Evolutionary conservation across 352 stramenopile species (phyloP).

Genomic region (Phytophthora ohioensis): DNA sequence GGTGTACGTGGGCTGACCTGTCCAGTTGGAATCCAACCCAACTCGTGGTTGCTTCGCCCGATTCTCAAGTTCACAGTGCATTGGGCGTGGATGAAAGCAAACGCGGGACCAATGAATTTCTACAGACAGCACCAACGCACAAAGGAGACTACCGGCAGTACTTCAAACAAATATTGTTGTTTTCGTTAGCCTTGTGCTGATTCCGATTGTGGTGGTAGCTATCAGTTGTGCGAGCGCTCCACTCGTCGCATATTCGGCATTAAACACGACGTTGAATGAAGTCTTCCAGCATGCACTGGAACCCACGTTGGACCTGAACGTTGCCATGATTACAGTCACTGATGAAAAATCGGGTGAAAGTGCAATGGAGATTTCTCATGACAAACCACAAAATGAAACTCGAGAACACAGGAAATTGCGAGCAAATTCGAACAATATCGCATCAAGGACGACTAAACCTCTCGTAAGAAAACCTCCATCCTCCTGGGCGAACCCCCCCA

Average conservation of each 20-base stretch:
- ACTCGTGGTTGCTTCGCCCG: background rate
- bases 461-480: background rate
- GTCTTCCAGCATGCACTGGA: conserved; percentile 7
- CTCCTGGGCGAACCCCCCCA: background rate
- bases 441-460: too few species aligned
- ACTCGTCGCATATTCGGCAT: conserved; percentile 17
- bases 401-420: background rate
- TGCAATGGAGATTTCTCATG: too few species aligned
- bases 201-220: conserved; percentile 7
- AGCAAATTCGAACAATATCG: background rate
- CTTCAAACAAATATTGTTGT: background rate
- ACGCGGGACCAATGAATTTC: background rate
- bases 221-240: conserved; percentile 14
- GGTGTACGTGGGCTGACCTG: conserved; percentile 8
- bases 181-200: conserved; percentile 8
- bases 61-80: background rate
- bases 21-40: conserved; percentile 21
- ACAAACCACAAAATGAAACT: too few species aligned
- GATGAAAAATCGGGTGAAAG: too few species aligned
- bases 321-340: too few species aligned
- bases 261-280: conserved; percentile 34
- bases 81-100: background rate
- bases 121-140: background rate
- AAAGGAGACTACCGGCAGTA: background rate
- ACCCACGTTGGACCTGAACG: background rate